Base-by-base conservation (phyloP, 1,139 yeast species). In the Diutina mesorugosa region DNA sequence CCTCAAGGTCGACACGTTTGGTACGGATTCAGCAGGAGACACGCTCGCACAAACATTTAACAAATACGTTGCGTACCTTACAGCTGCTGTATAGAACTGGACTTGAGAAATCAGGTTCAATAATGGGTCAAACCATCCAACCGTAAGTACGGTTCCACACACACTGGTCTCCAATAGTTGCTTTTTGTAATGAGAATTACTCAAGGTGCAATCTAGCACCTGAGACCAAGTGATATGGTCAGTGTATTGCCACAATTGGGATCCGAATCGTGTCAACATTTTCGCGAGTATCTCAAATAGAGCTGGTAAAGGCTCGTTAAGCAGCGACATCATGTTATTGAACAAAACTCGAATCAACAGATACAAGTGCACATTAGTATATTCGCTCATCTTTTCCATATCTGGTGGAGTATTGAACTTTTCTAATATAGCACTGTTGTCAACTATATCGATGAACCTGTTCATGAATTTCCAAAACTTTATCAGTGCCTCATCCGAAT, bases 261-360 rank as follows among this genome's bases (percentile, higher is more conserved):
- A 72, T 6, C 45, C 74, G 28, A 80, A 70, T 53, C 70, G 70
- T 2, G 59, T 57, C 35, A 85, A 65, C 1, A 83, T 66, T 21
- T 72, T 59, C 8, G 71, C 63, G 45, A 85, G 71, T 1, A 79
- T 77, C 56, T 78, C 67, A 35, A 87, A 67, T 6, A 84, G 66
- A 29, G 73, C 67, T 0, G 87, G 88, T 29, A 86, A 66, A 0
- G 91, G 85, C 26, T 69, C 70, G 52, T 76, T 69, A n/a, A 78
- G 68, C 51, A 69, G 70, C 0, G 86, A 76, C 76, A 77, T 74
- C 57, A 79, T 67, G 65, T 73, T 81, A 60, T 78, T 81, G 61
- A 71, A 72, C 58, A 78, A 71, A 1, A 84, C 75, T 30, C 73
- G 70, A 30, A 77, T 65, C 6, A 83, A 63, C 0, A 85, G 68